Conservation (phyloP, 2,329 filamentous ascomycete species). For the Xylaria digitata region DNA sequence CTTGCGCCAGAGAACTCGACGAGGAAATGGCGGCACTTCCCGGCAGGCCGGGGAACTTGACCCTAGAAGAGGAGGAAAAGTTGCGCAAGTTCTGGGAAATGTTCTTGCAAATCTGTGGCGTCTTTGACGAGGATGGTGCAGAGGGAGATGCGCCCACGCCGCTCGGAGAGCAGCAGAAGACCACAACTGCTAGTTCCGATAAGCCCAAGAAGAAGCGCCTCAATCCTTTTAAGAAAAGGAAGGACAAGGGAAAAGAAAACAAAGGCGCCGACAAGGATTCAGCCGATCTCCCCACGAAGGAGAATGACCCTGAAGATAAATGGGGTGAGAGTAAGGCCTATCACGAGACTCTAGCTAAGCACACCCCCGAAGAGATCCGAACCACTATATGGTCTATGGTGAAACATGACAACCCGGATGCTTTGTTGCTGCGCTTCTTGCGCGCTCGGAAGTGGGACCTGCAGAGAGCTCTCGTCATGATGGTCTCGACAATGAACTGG, state of each 20-base stretch:
- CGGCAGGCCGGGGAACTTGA: conserved; percentile 87
- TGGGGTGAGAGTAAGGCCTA: conserved; percentile 91
- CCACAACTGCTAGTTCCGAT: conserved; percentile 52
- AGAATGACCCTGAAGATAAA: conserved; percentile 80
- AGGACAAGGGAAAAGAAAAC: conserved; percentile 66
- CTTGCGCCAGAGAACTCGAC: conserved; percentile 29
- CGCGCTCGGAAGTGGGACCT: conserved; percentile 96
- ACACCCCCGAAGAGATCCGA: conserved; percentile 81
- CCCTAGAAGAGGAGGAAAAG: conserved; percentile 88
- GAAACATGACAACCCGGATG: conserved; percentile 95
- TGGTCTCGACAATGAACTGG: conserved; percentile 95
- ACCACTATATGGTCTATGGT: conserved; percentile 91
- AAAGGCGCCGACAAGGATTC: conserved; percentile 54
- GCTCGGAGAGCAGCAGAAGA: conserved; percentile 44
- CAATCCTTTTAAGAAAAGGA: conserved; percentile 73
- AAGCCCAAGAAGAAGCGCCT: conserved; percentile 82
- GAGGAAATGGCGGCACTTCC: conserved; percentile 57
- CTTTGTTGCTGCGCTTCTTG: conserved; percentile 82
- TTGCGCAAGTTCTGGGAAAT: conserved; percentile 86
- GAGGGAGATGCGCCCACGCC: conserved; percentile 49
- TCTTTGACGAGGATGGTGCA: conserved; percentile 56
- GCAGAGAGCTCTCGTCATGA: conserved; percentile 91
- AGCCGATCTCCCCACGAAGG: conserved; percentile 55
- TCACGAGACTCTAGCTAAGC: conserved; percentile 80
- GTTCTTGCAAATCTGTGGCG: conserved; percentile 79